Evolutionary conservation across 164 flowering plant genomes (phyloP), one percentile per base, ranked within the genome.

Genomic region (Aristolochia contorta): DNA sequence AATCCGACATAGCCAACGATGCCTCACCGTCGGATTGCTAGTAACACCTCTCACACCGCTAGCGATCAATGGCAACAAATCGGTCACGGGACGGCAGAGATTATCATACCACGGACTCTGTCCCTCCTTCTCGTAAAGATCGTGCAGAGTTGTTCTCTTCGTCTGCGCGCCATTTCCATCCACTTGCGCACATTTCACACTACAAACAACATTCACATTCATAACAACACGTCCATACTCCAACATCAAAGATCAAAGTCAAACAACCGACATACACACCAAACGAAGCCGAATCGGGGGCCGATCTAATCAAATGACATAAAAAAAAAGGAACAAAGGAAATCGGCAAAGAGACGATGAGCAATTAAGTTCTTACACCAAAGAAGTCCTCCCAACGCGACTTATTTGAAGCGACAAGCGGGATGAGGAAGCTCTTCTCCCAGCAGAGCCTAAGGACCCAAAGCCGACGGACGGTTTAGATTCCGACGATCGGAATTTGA

Each of bases 91-190:
- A 25, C 99, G 76, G 80, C 97, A 93, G 32, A 93, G 85, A 61
- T 93, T 93, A 63, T 93, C 99, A 67, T 93, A 93, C 99, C 99
- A 93, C 0, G 97, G 97, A 68, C 97, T 88, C 78, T 91, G 97
- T 6, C 99, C 97, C 76, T 88, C 81, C 67, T 72, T 64, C 73
- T 85, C 97, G 51, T 93, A 93, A 51, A 93, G 88, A 77, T 88
- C 88, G 63, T 93, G 99, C 55, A 91, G 97, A 48, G 69, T 55
- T 0, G 97, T 90, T 71, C 74, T 79, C 73, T 78, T 80, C 16
- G 54, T 52, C 21, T 67, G 66, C 52, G 72, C 75, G 58, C 91
- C 93, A 78, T 84, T 91, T 65, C 91, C 99, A 68, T 70, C 82
- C 54, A 50, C 21, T 62, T 67, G 67, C 7, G 91, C 80, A 68